These are phyloP conservation scores for Chlorella sp. DNA, from an alignment of 139 green algal genomes.

Conservation along the genomic window DNA sequence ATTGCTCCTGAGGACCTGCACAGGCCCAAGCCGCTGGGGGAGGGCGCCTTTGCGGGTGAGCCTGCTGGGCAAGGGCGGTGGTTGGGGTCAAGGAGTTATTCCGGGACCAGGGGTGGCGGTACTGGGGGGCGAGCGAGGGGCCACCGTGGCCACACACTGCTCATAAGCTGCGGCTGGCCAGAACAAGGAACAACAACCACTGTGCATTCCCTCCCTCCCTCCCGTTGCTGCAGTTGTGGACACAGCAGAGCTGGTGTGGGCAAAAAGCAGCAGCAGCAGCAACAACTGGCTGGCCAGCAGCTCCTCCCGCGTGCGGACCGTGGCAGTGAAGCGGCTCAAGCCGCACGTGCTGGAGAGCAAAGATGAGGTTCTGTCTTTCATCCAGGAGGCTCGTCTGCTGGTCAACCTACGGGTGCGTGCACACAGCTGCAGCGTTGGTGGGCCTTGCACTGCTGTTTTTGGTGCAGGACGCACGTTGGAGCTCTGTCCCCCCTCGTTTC, in stretches of 20 bases:
- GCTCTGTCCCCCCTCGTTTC: no score
- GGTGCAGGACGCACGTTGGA: no score
- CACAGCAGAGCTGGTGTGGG: background rate
- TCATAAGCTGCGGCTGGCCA: no score
- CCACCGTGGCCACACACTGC: no score
- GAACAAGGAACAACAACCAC: background rate
- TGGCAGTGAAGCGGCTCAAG: conserved; percentile 26
- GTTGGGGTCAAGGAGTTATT: no score
- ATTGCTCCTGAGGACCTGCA: background rate
- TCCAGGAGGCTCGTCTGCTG: conserved; percentile 13
- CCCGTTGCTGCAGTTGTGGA: background rate
- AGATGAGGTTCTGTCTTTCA: background rate
- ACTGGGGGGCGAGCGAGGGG: no score
- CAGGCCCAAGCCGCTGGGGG: conserved; percentile 8
- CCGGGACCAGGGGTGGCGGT: no score
- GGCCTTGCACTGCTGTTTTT: no score
- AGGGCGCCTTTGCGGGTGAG: conserved; percentile 22
- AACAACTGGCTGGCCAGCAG: background rate
- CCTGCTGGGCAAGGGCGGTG: no score
- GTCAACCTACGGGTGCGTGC: background rate
- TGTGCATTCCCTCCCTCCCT: background rate
- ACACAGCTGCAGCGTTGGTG: no score
- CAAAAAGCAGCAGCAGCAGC: background rate
- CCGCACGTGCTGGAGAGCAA: background rate
- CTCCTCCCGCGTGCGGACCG: background rate